Evolutionary conservation across 2,329 filamentous ascomycete genomes (phyloP).

Genomic region (Sporothrix curviconia): DNA sequence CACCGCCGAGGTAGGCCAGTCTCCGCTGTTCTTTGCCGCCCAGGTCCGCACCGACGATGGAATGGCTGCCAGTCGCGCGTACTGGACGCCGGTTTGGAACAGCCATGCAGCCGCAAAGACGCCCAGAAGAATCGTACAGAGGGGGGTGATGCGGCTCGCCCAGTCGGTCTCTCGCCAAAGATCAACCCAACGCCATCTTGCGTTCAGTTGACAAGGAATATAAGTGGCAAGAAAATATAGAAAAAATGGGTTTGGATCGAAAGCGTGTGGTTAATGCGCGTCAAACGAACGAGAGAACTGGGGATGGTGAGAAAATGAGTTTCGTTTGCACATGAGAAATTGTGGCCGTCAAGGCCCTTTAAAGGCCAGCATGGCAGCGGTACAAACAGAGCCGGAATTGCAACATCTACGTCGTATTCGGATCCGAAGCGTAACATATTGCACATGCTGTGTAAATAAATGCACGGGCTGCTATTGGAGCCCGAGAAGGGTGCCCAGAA

Average conservation of each 20-base stretch:
- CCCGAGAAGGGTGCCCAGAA: neutral
- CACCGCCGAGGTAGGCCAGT: conserved; percentile 5
- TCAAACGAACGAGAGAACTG: too few species aligned
- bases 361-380: neutral
- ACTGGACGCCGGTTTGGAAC: neutral
- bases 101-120: neutral
- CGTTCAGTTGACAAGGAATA: too few species aligned
- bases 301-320: too few species aligned
- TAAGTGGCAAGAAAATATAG: too few species aligned
- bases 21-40: conserved; percentile 8
- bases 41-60: conserved; percentile 3
- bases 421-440: neutral
- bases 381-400: neutral
- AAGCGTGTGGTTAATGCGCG: too few species aligned
- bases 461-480: neutral
- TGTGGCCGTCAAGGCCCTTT: too few species aligned
- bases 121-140: neutral
- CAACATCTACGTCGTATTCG: neutral
- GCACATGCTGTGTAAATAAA: neutral
- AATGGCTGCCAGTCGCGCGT: neutral
- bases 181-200: too few species aligned
- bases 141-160: neutral
- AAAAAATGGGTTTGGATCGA: too few species aligned
- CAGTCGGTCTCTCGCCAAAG: too few species aligned
- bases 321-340: too few species aligned